Conservation (phyloP, 2,329 filamentous ascomycete species). For the Pseudohalonectria lignicola region DNA sequence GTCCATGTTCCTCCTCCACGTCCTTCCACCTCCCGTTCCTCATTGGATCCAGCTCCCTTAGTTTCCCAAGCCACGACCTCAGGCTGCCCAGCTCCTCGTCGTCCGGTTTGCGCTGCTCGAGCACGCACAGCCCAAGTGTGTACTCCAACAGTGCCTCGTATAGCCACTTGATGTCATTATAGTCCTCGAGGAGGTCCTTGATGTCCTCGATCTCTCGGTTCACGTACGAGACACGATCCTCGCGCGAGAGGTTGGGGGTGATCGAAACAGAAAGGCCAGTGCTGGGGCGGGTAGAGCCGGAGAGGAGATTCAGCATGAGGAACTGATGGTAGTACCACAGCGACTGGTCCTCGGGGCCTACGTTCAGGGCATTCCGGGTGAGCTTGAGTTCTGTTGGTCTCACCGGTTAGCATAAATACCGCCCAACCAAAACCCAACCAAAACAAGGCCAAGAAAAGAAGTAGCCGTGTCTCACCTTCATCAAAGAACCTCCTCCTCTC, state of each 20-base stretch:
- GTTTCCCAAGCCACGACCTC: constrained; percentile 46
- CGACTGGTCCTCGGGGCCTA: constrained; percentile 88
- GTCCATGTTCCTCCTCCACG: constrained; percentile 32
- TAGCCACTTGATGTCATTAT: constrained; percentile 61
- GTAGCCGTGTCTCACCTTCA: no score
- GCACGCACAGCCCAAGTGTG: constrained; percentile 43
- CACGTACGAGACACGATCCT: constrained; percentile 56
- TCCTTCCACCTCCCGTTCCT: constrained; percentile 68
- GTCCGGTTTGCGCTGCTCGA: constrained; percentile 32
- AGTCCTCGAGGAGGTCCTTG: constrained; percentile 52
- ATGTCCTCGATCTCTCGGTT: constrained; percentile 64
- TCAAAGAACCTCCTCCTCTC: constrained; percentile 62
- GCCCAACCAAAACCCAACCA: no score
- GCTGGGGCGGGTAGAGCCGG: no score
- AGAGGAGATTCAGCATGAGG: constrained; percentile 57
- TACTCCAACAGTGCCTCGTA: constrained; percentile 79
- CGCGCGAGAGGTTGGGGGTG: constrained; percentile 46
- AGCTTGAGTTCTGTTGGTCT: constrained; percentile 59
- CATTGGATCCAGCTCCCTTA: constrained; percentile 63
- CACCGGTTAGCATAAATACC: no score
- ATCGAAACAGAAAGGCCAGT: constrained; percentile 37
- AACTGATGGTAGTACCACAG: constrained; percentile 96
- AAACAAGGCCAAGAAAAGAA: no score
- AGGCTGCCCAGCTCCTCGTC: constrained; percentile 33
- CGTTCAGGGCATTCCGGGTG: constrained; percentile 70